Evolutionary conservation across 371 early-diverging fungal species (phyloP).

Genomic region (Apophysomyces trapeziformis): DNA sequence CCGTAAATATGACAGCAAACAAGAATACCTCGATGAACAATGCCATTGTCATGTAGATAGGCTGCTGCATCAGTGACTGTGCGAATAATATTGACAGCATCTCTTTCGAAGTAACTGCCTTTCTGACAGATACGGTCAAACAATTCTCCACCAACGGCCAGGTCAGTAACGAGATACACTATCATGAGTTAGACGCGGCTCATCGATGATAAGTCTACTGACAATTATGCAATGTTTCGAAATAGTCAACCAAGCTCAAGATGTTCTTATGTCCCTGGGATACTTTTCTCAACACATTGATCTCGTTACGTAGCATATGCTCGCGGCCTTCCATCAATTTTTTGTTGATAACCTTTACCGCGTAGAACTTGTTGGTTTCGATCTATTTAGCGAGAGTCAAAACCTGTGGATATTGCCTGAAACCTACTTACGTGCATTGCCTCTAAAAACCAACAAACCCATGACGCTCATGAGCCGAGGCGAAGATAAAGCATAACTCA

Average conservation of each 20-base stretch:
- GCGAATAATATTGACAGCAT: slow-evolving; percentile 83
- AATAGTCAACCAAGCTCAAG: slow-evolving; percentile 87
- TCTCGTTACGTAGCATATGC: slow-evolving; percentile 91
- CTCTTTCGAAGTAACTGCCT: slow-evolving; percentile 82
- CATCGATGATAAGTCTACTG: slow-evolving; percentile 29
- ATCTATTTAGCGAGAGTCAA: slow-evolving; percentile 53
- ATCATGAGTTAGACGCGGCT: background rate
- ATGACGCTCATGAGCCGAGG: slow-evolving; percentile 6
- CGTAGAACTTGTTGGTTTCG: slow-evolving; percentile 83
- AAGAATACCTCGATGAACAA: slow-evolving; percentile 84
- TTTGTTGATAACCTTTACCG: slow-evolving; percentile 93
- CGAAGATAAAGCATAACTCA: slow-evolving; percentile 27
- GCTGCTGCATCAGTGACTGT: slow-evolving; percentile 78
- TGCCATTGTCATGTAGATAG: slow-evolving; percentile 84
- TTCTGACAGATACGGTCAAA: slow-evolving; percentile 88
- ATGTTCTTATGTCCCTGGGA: slow-evolving; percentile 90
- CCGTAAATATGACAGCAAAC: background rate
- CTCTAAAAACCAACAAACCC: slow-evolving; percentile 33
- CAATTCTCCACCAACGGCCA: slow-evolving; percentile 90
- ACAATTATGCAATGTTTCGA: slow-evolving; percentile 90
- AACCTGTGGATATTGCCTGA: background rate
- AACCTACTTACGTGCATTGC: slow-evolving; percentile 48
- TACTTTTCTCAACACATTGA: slow-evolving; percentile 80
- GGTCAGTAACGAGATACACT: slow-evolving; percentile 91
- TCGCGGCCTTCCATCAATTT: slow-evolving; percentile 87